Base-by-base conservation (phyloP, 768 basidiomycete genomes). In the Podaxis sp. region DNA sequence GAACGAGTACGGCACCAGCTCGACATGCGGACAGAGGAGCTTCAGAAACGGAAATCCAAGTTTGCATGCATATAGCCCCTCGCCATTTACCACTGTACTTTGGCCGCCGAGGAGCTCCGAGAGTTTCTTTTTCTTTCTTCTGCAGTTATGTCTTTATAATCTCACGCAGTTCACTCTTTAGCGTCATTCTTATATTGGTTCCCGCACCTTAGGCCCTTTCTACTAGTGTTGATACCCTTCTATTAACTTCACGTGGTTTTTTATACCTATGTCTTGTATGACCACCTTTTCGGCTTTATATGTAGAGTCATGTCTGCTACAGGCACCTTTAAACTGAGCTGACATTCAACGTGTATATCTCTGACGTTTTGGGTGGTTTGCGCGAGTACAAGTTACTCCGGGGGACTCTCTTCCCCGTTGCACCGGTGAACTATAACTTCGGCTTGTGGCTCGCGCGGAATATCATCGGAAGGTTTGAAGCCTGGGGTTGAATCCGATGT, bases 1-100 rank as follows among this genome's bases (percentile, higher is more conserved):
- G 94, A 96, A 74, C 89, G 93, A 26, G 90, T 87, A 56, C 87
- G 93, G 56, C 88, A 89, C 65, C 93, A 95, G 74, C 85, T 96
- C 30, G 94, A 96, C 72, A 82, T 84, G 17, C 87, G 95, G 66
- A 89, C 94, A 88, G 91, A 93, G 60, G 95, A 95, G 70, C 78
- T 94, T 46, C 82, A 83, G 72, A 85, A 84, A 77, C 89, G 91
- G 64, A 95, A 94, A 80, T 94, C 92, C 66, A 96, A 96, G 78
- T 96, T 94, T 75, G 90, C 89, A 58, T 95, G 93, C 76, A 83
- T 95, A 75, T 95, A 81, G 83, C 71, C 62, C 57, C 68, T 65
- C 55, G 62, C 64, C 64, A 58, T 65, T 48, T 55, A 17, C 60
- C 10, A 38, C 33, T 56, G 54, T 56, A 62, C 33, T 56, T 56